phyloP scores from a whole-genome alignment of 305 asterid genomes.

The Andrographis paniculata region DNA sequence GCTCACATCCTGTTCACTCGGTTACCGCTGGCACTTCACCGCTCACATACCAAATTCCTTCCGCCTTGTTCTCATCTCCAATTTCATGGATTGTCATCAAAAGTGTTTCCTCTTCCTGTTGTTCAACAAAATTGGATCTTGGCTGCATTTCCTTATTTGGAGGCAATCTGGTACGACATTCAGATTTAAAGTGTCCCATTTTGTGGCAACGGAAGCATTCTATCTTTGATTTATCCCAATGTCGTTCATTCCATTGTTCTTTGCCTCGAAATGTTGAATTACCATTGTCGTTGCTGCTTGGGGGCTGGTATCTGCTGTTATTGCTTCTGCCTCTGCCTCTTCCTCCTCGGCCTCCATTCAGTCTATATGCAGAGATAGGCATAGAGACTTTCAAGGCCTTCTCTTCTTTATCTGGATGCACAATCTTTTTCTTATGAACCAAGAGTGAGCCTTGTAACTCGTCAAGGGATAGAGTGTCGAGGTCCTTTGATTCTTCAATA shows the following conservation, averaged over 20 bases:
- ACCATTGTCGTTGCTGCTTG: background rate
- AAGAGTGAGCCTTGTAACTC: constrained; percentile 4
- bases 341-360: background rate
- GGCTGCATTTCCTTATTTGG: background rate
- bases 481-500: constrained; percentile 9
- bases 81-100: background rate
- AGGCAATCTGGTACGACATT: background rate
- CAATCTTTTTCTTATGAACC: background rate
- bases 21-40: no score
- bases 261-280: background rate
- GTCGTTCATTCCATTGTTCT: background rate
- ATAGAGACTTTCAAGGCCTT: background rate
- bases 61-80: no score
- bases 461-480: background rate
- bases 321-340: background rate
- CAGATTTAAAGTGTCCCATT: constrained; percentile 4
- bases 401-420: background rate
- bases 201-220: constrained; percentile 5
- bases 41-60: no score
- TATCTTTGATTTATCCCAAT: background rate
- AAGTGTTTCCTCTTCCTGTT: background rate
- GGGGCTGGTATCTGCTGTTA: background rate
- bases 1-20: no score
- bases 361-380: no score
- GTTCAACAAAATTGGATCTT: background rate